Percentiles rank a stretch among this genome's conserved stretches.
Conservation (phyloP, 2,329 filamentous ascomycete genomes). For the Clonostachys byssicola region DNA sequence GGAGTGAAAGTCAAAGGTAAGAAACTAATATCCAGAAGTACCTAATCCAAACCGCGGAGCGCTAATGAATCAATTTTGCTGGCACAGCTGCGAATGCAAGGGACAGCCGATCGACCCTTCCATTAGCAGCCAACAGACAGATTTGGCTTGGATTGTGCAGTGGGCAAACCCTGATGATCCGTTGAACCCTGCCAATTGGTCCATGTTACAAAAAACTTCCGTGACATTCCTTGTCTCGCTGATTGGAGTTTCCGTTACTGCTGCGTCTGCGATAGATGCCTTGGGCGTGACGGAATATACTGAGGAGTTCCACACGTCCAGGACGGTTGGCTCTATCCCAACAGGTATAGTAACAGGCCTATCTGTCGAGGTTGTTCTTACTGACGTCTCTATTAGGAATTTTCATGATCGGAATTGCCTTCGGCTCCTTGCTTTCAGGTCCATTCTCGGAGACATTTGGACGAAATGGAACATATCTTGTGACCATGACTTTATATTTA, state of each 20-base stretch:
- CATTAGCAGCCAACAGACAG: too few species aligned
- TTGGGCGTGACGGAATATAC: conserved; percentile 38
- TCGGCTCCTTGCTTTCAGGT: conserved; percentile 27
- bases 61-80: too few species aligned
- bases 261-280: conserved; percentile 49
- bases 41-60: too few species aligned
- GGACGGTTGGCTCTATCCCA: conserved; percentile 43
- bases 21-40: too few species aligned
- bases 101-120: too few species aligned
- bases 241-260: conserved; percentile 45
- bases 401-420: too few species aligned
- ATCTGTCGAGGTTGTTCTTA: conserved; percentile 11
- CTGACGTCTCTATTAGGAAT: conserved; percentile 11
- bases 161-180: conserved; percentile 27
- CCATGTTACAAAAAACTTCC: conserved; percentile 24
- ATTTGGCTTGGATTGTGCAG: conserved; percentile 11
- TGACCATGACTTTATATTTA: conserved; percentile 32
- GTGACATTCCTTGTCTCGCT: conserved; percentile 34
- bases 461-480: conserved; percentile 31
- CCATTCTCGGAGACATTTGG: conserved; percentile 33
- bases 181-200: conserved; percentile 39
- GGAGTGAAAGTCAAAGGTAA: too few species aligned
- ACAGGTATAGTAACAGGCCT: conserved; percentile 23
- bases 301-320: conserved; percentile 37
- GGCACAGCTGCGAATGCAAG: too few species aligned